Conservation (phyloP, 129 eudicot genomes). For the Artemisia argyi region DNA sequence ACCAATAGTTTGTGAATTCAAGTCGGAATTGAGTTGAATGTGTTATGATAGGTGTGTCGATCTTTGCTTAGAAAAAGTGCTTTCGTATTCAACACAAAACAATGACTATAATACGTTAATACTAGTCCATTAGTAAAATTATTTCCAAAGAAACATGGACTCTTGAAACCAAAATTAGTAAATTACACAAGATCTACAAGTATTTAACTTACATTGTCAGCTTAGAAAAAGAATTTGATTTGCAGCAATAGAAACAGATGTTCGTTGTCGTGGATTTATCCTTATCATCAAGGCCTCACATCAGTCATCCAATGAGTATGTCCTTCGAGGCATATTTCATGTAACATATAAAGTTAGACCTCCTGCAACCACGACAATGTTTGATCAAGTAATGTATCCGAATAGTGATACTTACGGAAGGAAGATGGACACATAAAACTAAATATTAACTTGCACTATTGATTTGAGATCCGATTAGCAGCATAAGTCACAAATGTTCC, state of each 20-base stretch:
- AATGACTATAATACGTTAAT: neutral
- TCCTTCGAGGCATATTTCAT: conserved; percentile 76
- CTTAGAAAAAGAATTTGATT: conserved; percentile 6
- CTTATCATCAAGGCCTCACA: conserved; percentile 62
- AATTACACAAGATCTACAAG: conserved; percentile 16
- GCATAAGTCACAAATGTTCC: conserved; percentile 60
- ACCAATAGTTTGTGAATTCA: too few species aligned
- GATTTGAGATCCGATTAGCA: conserved; percentile 23
- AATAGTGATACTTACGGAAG: too few species aligned
- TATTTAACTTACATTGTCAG: conserved; percentile 16
- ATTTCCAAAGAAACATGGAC: neutral
- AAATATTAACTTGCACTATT: conserved; percentile 13
- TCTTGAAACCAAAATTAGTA: neutral
- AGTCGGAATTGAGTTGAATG: too few species aligned
- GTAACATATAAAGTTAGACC: conserved; percentile 69
- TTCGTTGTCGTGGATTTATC: conserved; percentile 52
- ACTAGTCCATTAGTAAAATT: neutral
- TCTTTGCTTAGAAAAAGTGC: too few species aligned
- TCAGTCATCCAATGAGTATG: conserved; percentile 58
- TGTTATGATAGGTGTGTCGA: too few species aligned
- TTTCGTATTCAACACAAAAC: neutral
- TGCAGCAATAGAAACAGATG: conserved; percentile 53
- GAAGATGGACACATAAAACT: too few species aligned
- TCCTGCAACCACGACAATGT: conserved; percentile 51
- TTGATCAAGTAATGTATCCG: neutral